These are phyloP conservation scores for Reutealis trisperma DNA, from an alignment of 345 rosid genomes.

Conservation along the genomic window DNA sequence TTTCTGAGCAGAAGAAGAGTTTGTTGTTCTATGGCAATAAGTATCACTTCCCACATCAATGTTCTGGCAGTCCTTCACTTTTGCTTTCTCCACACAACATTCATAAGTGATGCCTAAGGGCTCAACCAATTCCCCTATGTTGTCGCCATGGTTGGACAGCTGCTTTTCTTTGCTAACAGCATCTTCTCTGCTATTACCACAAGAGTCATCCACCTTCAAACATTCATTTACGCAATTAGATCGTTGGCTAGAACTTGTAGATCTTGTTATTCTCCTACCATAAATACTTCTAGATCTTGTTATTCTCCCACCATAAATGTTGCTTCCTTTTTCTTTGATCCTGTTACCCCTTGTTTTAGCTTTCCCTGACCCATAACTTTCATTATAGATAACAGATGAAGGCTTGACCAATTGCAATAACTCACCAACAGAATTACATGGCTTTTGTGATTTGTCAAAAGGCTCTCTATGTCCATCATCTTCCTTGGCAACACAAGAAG, in stretches of 20 bases:
- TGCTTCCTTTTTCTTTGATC: conserved; percentile 18
- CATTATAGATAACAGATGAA: conserved; percentile 22
- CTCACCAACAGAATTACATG: conserved; percentile 7
- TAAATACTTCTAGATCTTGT: conserved; percentile 37
- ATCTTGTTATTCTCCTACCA: conserved; percentile 24
- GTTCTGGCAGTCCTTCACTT: conserved; percentile 1
- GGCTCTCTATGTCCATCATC: conserved; percentile 12
- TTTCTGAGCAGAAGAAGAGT: conserved; percentile 9
- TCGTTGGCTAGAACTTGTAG: conserved; percentile 35
- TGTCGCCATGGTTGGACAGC: conserved; percentile 7
- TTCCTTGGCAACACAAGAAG: conserved; percentile 24
- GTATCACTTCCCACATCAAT: conserved; percentile 18
- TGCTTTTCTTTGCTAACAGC: conserved; percentile 14
- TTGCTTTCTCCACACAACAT: conserved; percentile 14
- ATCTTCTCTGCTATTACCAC: conserved; percentile 17
- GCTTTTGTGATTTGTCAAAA: conserved; percentile 11
- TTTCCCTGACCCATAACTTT: conserved; percentile 33
- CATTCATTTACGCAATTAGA: conserved; percentile 23
- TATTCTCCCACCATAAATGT: neutral
- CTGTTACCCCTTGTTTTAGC: conserved; percentile 13
- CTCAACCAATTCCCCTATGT: conserved; percentile 2
- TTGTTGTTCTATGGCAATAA: conserved; percentile 10
- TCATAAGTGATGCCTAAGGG: conserved; percentile 9
- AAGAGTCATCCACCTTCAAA: conserved; percentile 17
- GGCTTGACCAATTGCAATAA: conserved; percentile 22